Evolutionary conservation across 192 early-diverging fungal species (phyloP), one percentile per base, ranked within the genome.

Genomic region (Thamnidium elegans): DNA sequence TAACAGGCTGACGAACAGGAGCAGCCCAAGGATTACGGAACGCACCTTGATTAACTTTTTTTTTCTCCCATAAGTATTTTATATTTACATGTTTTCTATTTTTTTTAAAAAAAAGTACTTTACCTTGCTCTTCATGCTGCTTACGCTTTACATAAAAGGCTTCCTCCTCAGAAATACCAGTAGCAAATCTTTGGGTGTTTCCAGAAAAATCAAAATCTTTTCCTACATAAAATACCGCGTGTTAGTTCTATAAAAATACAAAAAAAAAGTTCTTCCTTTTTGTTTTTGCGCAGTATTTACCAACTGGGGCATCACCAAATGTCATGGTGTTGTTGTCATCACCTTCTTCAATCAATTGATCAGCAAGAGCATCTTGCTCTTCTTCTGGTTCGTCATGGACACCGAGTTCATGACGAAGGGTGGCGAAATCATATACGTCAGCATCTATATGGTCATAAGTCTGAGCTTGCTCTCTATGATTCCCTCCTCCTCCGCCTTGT

Each of bases 311-410:
- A 13, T 64, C 79, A 48, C 82, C 84, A 82, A 92, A 92, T 0
- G 90, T 92, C 67, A 89, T 83, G 65, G 84, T 84, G 58, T 92
- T 92, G 46, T 82, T 79, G 59, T 86, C 82, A 68, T 92, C 90
- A 39, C 79, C 73, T 54, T 73, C 81, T 58, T 92, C 88, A 23
- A 85, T 79, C 4, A 92, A 75, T 59, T 82, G 76, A 53, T 80
- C 81, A 17, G 73, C 83, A 15, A 87, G 65, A 43, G 79, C 75
- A 68, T 84, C 80, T 46, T 86, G 70, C 19, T 76, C 65, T 45
- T 80, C 86, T 42, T 81, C 59, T 11, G 17, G 34, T 31, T 69
- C 60, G 7, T 30, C 63, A 15, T 62, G 61, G 19, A 51, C 58
- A 13, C 56, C 69, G 20, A 76, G 63, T 43, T 61, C 69, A 43